Conservation (phyloP, 1,139 yeast genomes). For the Hemisphaericaspora lyxosophila region DNA sequence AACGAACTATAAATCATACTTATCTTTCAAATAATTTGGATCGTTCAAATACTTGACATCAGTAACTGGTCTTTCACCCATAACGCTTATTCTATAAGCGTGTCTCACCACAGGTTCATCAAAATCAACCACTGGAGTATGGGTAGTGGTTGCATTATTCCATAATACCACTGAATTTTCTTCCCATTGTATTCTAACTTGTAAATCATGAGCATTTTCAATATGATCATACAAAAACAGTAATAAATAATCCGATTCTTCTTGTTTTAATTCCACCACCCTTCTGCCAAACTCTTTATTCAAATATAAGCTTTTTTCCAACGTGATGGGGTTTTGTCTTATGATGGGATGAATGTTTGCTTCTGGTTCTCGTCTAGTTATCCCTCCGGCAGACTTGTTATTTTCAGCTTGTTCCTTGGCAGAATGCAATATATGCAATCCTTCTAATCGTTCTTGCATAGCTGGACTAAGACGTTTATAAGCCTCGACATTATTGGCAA, state of each 20-base stretch:
- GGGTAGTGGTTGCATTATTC: conserved; percentile 26
- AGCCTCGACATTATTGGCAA: conserved; percentile 36
- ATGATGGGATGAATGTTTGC: conserved; percentile 29
- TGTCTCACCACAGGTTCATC: conserved; percentile 22
- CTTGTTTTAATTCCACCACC: conserved; percentile 28
- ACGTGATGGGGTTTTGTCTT: conserved; percentile 29
- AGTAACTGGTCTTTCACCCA: conserved; percentile 25
- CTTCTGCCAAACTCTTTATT: conserved; percentile 27
- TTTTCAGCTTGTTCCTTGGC: conserved; percentile 24
- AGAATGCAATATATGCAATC: conserved; percentile 28
- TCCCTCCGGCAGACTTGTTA: conserved; percentile 22
- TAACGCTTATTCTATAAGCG: conserved; percentile 26
- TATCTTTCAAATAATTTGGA: conserved; percentile 13
- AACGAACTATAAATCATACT: conserved; percentile 10
- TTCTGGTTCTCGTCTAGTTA: conserved; percentile 27
- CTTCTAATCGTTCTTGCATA: conserved; percentile 25
- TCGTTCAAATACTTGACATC: conserved; percentile 23
- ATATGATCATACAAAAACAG: conserved; percentile 24
- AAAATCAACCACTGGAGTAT: conserved; percentile 26
- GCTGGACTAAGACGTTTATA: conserved; percentile 30
- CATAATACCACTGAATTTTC: conserved; percentile 35
- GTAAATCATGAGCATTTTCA: conserved; percentile 47
- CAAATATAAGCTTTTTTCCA: conserved; percentile 23
- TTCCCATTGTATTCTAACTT: conserved; percentile 58
- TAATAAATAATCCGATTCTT: conserved; percentile 26